A percentile compares a stretch with the other conserved stretches of the same genome.
These are phyloP conservation scores for Colletotrichum sp. DNA, from an alignment of 2,329 filamentous ascomycete species.

Conservation along the genomic window DNA sequence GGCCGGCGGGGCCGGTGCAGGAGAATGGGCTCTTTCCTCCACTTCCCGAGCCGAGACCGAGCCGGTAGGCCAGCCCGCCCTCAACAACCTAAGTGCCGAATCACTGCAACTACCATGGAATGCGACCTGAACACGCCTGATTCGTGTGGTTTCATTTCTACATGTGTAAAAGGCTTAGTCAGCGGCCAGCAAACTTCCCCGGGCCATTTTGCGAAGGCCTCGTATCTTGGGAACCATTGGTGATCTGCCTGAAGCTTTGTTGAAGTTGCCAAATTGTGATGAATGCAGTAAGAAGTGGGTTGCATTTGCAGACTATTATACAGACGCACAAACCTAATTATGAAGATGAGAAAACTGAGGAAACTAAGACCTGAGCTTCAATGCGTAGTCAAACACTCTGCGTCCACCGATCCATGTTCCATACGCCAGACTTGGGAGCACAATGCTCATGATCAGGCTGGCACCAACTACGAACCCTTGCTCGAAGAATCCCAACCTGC, in stretches of 20 bases:
- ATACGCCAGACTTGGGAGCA: constrained; percentile 11
- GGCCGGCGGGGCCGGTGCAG: constrained; percentile 6
- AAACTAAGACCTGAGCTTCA: background rate
- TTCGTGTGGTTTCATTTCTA: background rate
- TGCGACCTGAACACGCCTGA: background rate
- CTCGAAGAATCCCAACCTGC: constrained; percentile 13
- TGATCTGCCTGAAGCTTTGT: background rate
- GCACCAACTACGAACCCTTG: constrained; percentile 12
- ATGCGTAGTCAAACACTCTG: constrained; percentile 7
- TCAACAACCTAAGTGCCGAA: background rate
- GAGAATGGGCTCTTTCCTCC: background rate
- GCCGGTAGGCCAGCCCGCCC: background rate
- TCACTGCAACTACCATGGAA: background rate
- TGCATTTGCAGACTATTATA: background rate
- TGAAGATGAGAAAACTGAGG: background rate
- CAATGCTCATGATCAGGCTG: constrained; percentile 8
- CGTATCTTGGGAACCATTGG: background rate
- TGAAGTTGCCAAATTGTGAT: background rate
- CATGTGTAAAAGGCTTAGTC: background rate
- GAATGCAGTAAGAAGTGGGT: background rate
- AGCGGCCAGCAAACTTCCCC: background rate
- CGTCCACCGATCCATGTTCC: constrained; percentile 17
- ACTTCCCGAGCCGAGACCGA: constrained; percentile 13
- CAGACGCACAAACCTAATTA: background rate
- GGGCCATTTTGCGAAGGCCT: background rate